phyloP scores from a whole-genome alignment of 1,284 basidiomycete genomes.

The Xerocomus minutiporus region DNA sequence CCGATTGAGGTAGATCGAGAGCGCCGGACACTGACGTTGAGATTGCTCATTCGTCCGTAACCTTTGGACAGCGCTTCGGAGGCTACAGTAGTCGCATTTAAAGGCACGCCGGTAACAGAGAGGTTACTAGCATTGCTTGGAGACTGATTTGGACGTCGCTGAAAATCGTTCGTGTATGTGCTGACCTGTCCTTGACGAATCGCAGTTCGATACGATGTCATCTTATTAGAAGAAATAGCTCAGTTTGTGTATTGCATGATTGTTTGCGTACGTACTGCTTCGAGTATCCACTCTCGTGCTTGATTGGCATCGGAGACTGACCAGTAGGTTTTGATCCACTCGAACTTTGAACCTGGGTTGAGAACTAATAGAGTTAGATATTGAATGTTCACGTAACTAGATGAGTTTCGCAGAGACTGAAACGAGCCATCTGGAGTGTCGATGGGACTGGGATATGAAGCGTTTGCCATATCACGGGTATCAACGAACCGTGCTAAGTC shows the following conservation, averaged over 20 bases:
- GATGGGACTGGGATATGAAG: too few species aligned
- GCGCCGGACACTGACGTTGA: not conserved
- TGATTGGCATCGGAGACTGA: not conserved
- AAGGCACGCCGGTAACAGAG: not conserved
- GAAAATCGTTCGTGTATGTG: too few species aligned
- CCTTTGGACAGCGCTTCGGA: not conserved
- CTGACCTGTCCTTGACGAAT: not conserved
- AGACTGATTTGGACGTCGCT: too few species aligned
- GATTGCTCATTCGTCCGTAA: not conserved
- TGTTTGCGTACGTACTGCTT: not conserved
- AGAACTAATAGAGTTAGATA: not conserved
- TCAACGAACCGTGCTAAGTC: too few species aligned
- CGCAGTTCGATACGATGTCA: not conserved
- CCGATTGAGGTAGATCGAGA: not conserved
- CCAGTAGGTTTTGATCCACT: not conserved
- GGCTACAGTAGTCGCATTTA: not conserved
- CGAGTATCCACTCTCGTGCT: not conserved
- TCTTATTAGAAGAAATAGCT: not conserved
- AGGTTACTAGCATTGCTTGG: too few species aligned
- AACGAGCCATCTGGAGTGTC: too few species aligned
- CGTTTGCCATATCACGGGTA: too few species aligned
- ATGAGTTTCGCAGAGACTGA: too few species aligned
- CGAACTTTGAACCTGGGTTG: not conserved
- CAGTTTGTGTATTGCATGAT: too few species aligned
- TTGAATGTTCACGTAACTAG: too few species aligned